Percentiles rank a stretch among this genome's conserved stretches.
Evolutionary conservation across 768 basidiomycete genomes (phyloP).

Genomic region (Chalciporus pseudorubinellus): DNA sequence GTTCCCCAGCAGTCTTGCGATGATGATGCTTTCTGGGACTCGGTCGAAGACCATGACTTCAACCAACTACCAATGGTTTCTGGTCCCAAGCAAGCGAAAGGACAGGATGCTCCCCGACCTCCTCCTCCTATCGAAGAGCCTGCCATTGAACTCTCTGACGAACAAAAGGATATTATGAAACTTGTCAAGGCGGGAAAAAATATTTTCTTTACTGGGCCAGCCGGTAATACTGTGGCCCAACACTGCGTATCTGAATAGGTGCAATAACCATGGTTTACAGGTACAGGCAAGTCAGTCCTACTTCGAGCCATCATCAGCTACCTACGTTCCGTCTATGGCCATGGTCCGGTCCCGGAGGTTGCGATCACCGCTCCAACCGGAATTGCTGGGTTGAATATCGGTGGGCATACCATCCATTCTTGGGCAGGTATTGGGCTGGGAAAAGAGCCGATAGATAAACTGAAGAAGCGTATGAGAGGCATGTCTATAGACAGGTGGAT

Average conservation of each 20-base stretch:
- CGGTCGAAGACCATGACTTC: background rate
- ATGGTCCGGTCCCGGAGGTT: conserved; percentile 25
- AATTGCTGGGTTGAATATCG: conserved; percentile 68
- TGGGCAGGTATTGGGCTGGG: conserved; percentile 66
- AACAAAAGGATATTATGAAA: conserved; percentile 42
- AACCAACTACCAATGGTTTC: background rate
- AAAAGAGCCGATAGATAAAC: conserved; percentile 41
- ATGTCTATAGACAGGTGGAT: conserved; percentile 46
- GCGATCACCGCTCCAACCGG: conserved; percentile 68
- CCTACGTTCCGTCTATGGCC: conserved; percentile 31
- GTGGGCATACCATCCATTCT: conserved; percentile 65
- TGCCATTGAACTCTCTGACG: conserved; percentile 30
- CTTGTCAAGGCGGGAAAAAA: conserved; percentile 53
- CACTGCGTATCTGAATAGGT: background rate
- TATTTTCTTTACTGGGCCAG: conserved; percentile 75
- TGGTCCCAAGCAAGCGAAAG: background rate
- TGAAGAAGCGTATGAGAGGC: conserved; percentile 38
- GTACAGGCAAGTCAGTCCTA: conserved; percentile 72
- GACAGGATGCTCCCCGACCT: background rate
- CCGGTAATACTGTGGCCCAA: conserved; percentile 42
- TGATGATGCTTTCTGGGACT: background rate
- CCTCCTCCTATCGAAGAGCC: conserved; percentile 6
- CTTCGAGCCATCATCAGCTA: conserved; percentile 56
- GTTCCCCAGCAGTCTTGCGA: background rate
- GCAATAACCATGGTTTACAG: conserved; percentile 25